Evolutionary conservation across 75 land plant genomes (phyloP), one percentile per base, ranked within the genome.

Genomic region (Pinus tabuliformis): DNA sequence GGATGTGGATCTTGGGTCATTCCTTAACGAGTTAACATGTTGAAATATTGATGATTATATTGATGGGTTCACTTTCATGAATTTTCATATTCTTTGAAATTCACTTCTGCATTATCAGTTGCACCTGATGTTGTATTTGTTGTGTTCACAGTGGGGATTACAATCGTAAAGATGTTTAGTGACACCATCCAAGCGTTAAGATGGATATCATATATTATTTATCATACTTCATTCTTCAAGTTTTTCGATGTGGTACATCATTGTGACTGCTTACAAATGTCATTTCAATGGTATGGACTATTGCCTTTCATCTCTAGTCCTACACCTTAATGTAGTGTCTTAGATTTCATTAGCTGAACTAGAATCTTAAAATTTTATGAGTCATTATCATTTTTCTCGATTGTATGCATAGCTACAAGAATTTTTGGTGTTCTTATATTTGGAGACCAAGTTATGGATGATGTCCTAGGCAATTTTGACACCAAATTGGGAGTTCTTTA

Each of bases 121-220:
- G 97, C 88, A 5, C 82, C 93, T 64, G 97, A 94, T 30, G 85
- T 96, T 49, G 94, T 87, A 18, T 96, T 96, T 79, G 89, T 96
- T 63, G 92, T 88, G 62, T 82, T 93, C 75, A 90, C 84, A 1
- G 90, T 82, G 9, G 91, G 84, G 12, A 85, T 96, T 59, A 75
- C 94, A 22, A 58, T 88, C 36, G 62, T 76, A 77, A 93, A 96
- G 78, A 30, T 93, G 78, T 62, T 86, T 3, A 70, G 39, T 80
- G 92, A 94, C 45, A 77, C 72, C 30, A 72, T 93, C 42, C 12
- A 56, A 12, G 70, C 79, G 91, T 97, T 97, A 22, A 82, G 91
- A 30, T 30, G 77, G 17, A 28, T 79, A 3, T 85, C 85, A 3
- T 54, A 83, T 54, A 76, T 85, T 17, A 58, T 75, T 73, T 81